Base-by-base conservation (phyloP, 129 eudicot species). In the Flaveria ramosissima region DNA sequence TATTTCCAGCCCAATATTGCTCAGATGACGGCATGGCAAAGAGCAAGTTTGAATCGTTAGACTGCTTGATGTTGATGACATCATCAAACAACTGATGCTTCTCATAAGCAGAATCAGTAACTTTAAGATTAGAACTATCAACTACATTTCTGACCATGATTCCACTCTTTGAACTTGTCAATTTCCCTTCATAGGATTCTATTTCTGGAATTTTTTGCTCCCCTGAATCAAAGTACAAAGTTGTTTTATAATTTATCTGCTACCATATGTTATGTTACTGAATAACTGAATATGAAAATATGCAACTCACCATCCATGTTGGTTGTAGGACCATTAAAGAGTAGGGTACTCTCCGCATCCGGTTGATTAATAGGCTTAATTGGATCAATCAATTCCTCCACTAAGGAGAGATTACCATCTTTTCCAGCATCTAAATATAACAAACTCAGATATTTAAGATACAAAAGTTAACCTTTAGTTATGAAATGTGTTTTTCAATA, bases 1-100 rank as follows among this genome's bases (percentile, higher is more conserved):
- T 42, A 68, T 59, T 81, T 30, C 82, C 88, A 56, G 71, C 56
- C 87, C 82, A 86, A 65, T 72, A 64, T 26, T 79, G 85, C 78
- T 87, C 96, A 17, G 87, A 75, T 30, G 92, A 78, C 23, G 81
- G 80, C 71, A 70, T 24, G 21, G n/a, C 81, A 80, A 78, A 80
- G 41, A 5, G 41, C 41, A 36, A 4, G 36, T 80, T 87, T 20
- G 88, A 81, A 70, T 88, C 87, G 62, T 78, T 83, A 64, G 84
- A 75, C 81, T 81, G 85, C 27, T 82, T 82, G 20, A 61, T 73
- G 13, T 70, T 84, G 48, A 50, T 80, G 45, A 53, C 46, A 48
- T 81, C 84, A 30, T 88, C 84, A 60, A 81, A 36, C 41, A 36
- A 42, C 46, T 78, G 77, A 68, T 73, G 83, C 24, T 80, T 82